Base-by-base conservation (phyloP, 1,139 yeast genomes). In the Kluyveromyces sp. region DNA sequence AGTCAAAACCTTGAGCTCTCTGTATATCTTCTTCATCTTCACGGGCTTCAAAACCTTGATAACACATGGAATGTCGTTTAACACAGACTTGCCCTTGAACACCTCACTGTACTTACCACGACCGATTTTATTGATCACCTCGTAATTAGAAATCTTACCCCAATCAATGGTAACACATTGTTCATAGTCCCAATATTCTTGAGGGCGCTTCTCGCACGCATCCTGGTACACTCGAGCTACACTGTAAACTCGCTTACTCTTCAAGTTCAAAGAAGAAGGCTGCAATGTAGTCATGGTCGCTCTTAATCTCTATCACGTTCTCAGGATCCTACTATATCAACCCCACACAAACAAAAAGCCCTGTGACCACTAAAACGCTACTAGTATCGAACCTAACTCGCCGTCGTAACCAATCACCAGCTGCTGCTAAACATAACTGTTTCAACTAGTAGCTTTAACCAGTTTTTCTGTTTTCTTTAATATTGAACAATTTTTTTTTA, bases 71-170 rank as follows among this genome's bases (percentile, higher is more conserved):
- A 70, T 75, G 59, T 75, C 73, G 49, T 76, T 69, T 44, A 56
- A 50, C 26, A 60, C 51, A 58, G 67, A 34, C 43, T 56, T 58
- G 83, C 94, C 69, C 77, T 83, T 60, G 57, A 84, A 84, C 30
- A 84, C 94, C 63, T 84, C 94, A 28, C 85, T 78, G 61, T 83
- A 84, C 66, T 83, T 84, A 21, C 94, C 94, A 50, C 92, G 71
- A 1, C 94, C 94, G 41, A 84, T 77, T 59, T 84, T 84, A 56
- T 74, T 74, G 21, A 80, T 73, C 45, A 84, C 79, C 59, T 84
- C 94, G 59, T 83, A 84, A 59, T 79, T 77, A 34, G 74, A 72
- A 53, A 81, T 83, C 37, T 75, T 68, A 7, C 89, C 87, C 92
- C 92, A 84, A 41, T 75, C 75, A 45, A 84, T 81, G 46, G 73